Base-by-base conservation (phyloP, 148 eudicot genomes). In the Rhododendron ferrugineum region DNA sequence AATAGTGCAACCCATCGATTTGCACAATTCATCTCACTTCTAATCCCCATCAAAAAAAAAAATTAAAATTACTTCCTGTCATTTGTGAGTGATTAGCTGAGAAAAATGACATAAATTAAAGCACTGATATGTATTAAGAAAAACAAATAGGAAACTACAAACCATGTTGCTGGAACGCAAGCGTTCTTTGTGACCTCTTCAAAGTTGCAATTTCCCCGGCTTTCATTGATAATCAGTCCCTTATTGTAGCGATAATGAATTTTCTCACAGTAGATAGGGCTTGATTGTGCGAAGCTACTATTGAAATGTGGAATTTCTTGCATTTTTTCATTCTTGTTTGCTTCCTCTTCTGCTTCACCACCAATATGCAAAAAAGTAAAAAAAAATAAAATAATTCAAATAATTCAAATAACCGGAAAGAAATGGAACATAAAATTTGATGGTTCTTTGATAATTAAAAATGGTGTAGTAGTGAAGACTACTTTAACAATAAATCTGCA, bases 101-200 rank as follows among this genome's bases (percentile, higher is more conserved):
- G 5, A 26, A 66, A 66, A 66, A 66, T 20, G n/a, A 60, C 13
- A n/a, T 26, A 66, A 66, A 9, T 3, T 26, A 10, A 11, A 68
- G 36, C 16, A 68, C 2, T 64, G 36, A 70, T 30, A 32, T 70
- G 15, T 4, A 14, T 9, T 28, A 30, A 30, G 2, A 13, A 28
- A 68, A 26, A 13, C 16, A 20, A 58, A 13, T 4, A 13, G 32
- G 15, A 52, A 80, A 80, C 26, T 49, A 64, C 64, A n/a, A 34
- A 81, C 84, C 87, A 49, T 81, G 81, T 81, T 18, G 81, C 46
- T 2, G 74, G 52, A 16, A 49, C 28, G 46, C 46, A 26, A 44
- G 58, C 52, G 40, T 85, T 72, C 70, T 49, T 73, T 11, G 72
- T 46, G 73, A 28, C 34, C 44, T 86, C 81, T 73, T 42, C 81